These are phyloP conservation scores for Russula emetica DNA, from an alignment of 768 basidiomycete species.

Conservation along the genomic window DNA sequence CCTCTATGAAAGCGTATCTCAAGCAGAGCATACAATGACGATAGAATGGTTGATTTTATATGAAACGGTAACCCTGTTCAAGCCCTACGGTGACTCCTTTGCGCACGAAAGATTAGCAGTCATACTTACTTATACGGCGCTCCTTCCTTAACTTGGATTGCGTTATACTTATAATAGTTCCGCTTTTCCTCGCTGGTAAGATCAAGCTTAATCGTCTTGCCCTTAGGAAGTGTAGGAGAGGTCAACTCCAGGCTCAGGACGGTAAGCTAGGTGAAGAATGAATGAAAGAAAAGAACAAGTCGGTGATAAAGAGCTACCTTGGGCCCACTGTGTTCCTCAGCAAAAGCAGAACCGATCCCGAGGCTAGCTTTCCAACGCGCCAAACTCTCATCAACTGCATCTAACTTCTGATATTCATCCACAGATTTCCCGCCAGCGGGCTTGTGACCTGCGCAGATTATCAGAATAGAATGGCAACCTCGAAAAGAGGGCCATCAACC, in stretches of 20 bases:
- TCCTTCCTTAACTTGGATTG: slow-evolving; percentile 76
- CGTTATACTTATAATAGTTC: slow-evolving; percentile 60
- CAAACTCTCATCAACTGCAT: slow-evolving; percentile 88
- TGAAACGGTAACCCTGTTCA: slow-evolving; percentile 63
- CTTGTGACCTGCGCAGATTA: slow-evolving; percentile 64
- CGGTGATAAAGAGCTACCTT: slow-evolving; percentile 47
- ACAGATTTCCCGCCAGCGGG: slow-evolving; percentile 60
- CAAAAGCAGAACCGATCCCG: slow-evolving; percentile 59
- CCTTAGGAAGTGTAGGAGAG: slow-evolving; percentile 60
- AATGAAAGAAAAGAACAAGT: not conserved
- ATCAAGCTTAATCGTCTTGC: slow-evolving; percentile 64
- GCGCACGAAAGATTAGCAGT: slow-evolving; percentile 11
- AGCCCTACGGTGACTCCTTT: slow-evolving; percentile 7
- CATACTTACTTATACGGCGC: slow-evolving; percentile 77
- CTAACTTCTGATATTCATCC: slow-evolving; percentile 81
- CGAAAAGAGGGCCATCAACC: slow-evolving; percentile 39
- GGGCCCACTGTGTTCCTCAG: slow-evolving; percentile 46
- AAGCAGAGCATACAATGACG: slow-evolving; percentile 54
- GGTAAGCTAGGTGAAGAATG: slow-evolving; percentile 48
- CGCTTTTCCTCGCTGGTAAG: slow-evolving; percentile 48
- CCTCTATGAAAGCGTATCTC: not conserved
- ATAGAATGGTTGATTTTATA: slow-evolving; percentile 91
- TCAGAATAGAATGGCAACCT: slow-evolving; percentile 3
- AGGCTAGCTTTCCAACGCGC: slow-evolving; percentile 94
- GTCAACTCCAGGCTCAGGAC: slow-evolving; percentile 72